phyloP scores from a whole-genome alignment of 345 rosid species.

The Citrus hindsii region DNA sequence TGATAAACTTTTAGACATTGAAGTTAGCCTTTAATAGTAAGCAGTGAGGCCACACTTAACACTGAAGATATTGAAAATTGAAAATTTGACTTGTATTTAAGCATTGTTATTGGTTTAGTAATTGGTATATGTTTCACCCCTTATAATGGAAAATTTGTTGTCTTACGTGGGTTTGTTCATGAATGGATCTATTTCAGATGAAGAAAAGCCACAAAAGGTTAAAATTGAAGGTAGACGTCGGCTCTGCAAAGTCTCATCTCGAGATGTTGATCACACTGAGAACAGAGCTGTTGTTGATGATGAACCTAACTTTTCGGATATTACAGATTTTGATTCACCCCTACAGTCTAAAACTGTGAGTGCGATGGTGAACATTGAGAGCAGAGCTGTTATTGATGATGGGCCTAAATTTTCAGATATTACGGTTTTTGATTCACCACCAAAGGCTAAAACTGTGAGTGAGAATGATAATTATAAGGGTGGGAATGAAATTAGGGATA shows the following conservation, averaged over 20 bases:
- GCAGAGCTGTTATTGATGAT: constrained; percentile 9
- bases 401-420: constrained; percentile 43
- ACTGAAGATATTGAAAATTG: not conserved
- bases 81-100: too few relatives aligned
- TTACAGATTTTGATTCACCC: constrained; percentile 75
- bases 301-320: constrained; percentile 40
- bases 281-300: constrained; percentile 4
- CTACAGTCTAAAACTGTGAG: constrained; percentile 28
- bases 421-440: constrained; percentile 71
- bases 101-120: not conserved
- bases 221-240: constrained; percentile 56
- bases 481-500: constrained; percentile 66
- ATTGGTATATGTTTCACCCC: not conserved
- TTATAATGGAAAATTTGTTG: not conserved
- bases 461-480: constrained; percentile 13
- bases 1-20: not conserved
- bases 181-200: constrained; percentile 28
- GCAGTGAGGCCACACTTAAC: not conserved
- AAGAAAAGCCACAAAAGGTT: constrained; percentile 34
- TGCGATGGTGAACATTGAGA: not conserved
- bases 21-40: not conserved
- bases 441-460: constrained; percentile 26
- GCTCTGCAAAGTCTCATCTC: constrained; percentile 52
- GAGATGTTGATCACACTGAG: constrained; percentile 25
- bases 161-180: constrained; percentile 10